phyloP scores from a whole-genome alignment of 306 rosid species.

The Fagus sylvatica region DNA sequence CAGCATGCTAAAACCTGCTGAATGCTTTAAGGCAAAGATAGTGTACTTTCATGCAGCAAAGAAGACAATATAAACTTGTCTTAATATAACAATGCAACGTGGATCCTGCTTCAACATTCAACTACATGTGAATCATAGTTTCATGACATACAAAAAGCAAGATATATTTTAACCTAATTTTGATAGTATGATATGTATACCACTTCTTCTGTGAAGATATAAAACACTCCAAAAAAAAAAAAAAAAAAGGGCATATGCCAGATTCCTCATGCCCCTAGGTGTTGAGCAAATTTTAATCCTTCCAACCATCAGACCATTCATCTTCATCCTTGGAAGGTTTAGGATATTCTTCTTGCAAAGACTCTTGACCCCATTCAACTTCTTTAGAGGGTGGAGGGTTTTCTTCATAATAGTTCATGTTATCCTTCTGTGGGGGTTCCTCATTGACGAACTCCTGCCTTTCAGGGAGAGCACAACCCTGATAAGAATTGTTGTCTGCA shows the following conservation, averaged over 20 bases:
- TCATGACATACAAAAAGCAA: not conserved
- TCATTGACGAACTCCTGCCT: slow-evolving; percentile 41
- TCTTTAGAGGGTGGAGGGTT: slow-evolving; percentile 13
- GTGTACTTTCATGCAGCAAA: not conserved
- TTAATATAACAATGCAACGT: too few relatives aligned
- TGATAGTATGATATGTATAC: not conserved
- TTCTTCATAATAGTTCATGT: slow-evolving; percentile 20
- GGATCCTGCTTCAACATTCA: not conserved
- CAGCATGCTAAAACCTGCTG: not conserved
- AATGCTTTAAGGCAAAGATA: not conserved
- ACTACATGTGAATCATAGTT: not conserved
- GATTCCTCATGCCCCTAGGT: not conserved
- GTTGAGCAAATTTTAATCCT: slow-evolving; percentile 24
- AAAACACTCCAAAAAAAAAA: not conserved
- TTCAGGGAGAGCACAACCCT: slow-evolving; percentile 76
- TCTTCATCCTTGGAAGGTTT: slow-evolving; percentile 54
- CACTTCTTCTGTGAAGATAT: not conserved
- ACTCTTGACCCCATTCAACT: slow-evolving; percentile 32
- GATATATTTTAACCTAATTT: not conserved
- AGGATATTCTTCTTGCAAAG: slow-evolving; percentile 32
- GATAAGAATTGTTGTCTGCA: slow-evolving; percentile 71
- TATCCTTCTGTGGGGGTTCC: slow-evolving; percentile 27
- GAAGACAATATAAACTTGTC: not conserved
- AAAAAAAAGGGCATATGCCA: too few relatives aligned
- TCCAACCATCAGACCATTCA: slow-evolving; percentile 96